Conservation (phyloP, 257 asterid genomes). For the Solanum tarapatanum region DNA sequence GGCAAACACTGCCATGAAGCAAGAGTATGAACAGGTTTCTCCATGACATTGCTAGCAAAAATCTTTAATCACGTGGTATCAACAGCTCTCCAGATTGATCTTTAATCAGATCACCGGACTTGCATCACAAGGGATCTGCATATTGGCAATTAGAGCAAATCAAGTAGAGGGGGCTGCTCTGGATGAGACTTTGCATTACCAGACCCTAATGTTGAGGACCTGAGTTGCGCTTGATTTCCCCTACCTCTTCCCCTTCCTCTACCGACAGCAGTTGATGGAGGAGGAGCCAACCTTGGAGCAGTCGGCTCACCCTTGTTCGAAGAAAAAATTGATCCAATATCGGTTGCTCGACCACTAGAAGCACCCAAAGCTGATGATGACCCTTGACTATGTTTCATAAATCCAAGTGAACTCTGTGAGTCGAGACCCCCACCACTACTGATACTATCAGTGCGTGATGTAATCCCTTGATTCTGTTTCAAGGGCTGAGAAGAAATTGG, state of each 20-base stretch:
- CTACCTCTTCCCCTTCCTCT: slow-evolving; percentile 87
- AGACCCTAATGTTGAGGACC: slow-evolving; percentile 21
- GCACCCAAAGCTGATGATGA: slow-evolving; percentile 21
- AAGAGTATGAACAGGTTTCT: slow-evolving; percentile 3
- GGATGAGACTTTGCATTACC: slow-evolving; percentile 30
- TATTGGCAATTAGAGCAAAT: slow-evolving; percentile 47
- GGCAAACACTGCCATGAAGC: slow-evolving; percentile 1
- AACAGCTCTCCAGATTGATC: neutral
- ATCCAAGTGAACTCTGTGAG: slow-evolving; percentile 50
- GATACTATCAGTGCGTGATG: slow-evolving; percentile 17
- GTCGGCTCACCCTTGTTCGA: slow-evolving; percentile 51
- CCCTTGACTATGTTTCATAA: slow-evolving; percentile 44
- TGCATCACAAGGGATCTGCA: neutral
- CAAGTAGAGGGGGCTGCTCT: slow-evolving; percentile 63
- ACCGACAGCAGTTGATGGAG: slow-evolving; percentile 72
- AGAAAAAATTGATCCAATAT: slow-evolving; percentile 72
- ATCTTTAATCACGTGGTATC: neutral
- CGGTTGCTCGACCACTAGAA: slow-evolving; percentile 36
- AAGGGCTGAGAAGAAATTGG: slow-evolving; percentile 18
- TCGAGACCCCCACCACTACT: slow-evolving; percentile 21
- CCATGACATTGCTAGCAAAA: neutral
- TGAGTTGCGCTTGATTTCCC: slow-evolving; percentile 52
- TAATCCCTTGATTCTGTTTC: slow-evolving; percentile 48
- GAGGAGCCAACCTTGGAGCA: slow-evolving; percentile 92
- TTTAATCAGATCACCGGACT: neutral